Evolutionary conservation across 1,284 basidiomycete species (phyloP).

Genomic region (Kwoniella shivajii): DNA sequence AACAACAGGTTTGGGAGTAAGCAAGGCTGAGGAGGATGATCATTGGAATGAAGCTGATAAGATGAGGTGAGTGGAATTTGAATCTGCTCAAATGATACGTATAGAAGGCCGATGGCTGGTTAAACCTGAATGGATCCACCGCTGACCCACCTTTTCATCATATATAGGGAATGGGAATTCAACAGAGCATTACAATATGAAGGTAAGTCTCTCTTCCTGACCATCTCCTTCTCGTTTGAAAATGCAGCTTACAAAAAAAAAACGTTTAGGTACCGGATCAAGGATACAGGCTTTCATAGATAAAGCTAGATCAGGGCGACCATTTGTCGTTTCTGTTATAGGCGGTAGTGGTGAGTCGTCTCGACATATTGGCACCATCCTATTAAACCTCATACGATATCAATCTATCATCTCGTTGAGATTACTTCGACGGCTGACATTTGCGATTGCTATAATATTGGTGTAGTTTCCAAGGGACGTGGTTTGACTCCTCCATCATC

Average conservation of each 20-base stretch:
- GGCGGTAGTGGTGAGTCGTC: constrained; percentile 45
- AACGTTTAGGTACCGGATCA: constrained; percentile 34
- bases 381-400: no score
- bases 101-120: no score
- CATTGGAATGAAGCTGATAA: constrained; percentile 14
- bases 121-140: not conserved
- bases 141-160: not conserved
- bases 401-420: not conserved
- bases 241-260: not conserved
- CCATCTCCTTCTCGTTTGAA: not conserved
- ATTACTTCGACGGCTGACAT: not conserved
- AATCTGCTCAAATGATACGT: not conserved
- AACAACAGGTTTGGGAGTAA: not conserved
- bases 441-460: not conserved
- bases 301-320: constrained; percentile 39
- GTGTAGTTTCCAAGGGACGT: constrained; percentile 47
- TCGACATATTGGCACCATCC: not conserved
- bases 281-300: constrained; percentile 42
- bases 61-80: constrained; percentile 10
- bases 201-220: constrained; percentile 13
- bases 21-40: not conserved
- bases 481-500: constrained; percentile 28
- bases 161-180: constrained; percentile 40
- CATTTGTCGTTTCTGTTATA: constrained; percentile 45
- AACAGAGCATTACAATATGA: constrained; percentile 39